A percentile compares a stretch with the other conserved stretches of the same genome.
phyloP scores from a whole-genome alignment of 345 rosid genomes.

The Linum tenue region DNA sequence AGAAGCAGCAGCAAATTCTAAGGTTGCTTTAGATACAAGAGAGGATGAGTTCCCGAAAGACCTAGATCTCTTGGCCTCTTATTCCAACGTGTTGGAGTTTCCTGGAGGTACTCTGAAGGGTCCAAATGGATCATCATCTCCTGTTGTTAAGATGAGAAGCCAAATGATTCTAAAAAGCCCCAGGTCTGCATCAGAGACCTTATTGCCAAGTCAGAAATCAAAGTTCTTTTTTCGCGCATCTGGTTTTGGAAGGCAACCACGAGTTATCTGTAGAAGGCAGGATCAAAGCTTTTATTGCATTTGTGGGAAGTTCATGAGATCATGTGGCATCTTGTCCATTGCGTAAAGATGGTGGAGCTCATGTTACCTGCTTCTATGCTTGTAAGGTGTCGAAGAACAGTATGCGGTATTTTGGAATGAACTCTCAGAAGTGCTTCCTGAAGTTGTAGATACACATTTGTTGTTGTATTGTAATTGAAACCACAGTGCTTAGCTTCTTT shows the following conservation, averaged over 20 bases:
- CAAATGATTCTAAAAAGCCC: conserved; percentile 21
- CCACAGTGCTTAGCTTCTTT: no score
- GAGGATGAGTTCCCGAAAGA: conserved; percentile 21
- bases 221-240: conserved; percentile 12
- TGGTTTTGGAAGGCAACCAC: conserved; percentile 22
- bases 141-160: conserved; percentile 20
- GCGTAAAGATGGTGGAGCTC: conserved; percentile 5
- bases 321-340: conserved; percentile 19
- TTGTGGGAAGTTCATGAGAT: conserved; percentile 16
- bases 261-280: conserved; percentile 35
- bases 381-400: neutral
- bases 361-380: neutral
- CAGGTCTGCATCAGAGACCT: conserved; percentile 15
- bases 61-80: conserved; percentile 22
- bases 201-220: conserved; percentile 17
- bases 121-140: conserved; percentile 20
- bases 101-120: conserved; percentile 20
- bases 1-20: conserved; percentile 3
- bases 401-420: neutral
- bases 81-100: conserved; percentile 19
- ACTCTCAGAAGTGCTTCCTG: neutral
- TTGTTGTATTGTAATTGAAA: no score
- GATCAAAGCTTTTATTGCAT: conserved; percentile 16
- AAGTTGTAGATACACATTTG: conserved; percentile 9
- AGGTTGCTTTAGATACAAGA: conserved; percentile 16